phyloP scores from a whole-genome alignment of 768 basidiomycete genomes.

The Pleurotus ostreatus region DNA sequence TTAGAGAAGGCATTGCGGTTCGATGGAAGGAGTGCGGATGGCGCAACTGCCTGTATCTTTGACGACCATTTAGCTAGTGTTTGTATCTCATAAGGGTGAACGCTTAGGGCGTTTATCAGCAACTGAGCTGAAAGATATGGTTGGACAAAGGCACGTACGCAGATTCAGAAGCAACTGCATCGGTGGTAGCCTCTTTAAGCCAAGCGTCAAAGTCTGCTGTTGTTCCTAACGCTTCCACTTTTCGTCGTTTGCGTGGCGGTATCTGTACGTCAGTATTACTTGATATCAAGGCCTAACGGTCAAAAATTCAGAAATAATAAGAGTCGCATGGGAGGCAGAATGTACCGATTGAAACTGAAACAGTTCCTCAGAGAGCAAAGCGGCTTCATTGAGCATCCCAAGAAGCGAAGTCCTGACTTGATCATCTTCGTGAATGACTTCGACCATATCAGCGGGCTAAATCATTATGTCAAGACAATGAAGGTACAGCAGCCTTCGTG shows the following conservation, averaged over 20 bases:
- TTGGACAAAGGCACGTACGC: conserved; percentile 32
- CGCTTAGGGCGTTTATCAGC: conserved; percentile 32
- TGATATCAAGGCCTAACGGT: conserved; percentile 36
- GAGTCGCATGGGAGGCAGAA: conserved; percentile 3
- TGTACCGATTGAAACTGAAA: conserved; percentile 65
- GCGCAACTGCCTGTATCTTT: conserved; percentile 91
- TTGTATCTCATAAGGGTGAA: conserved; percentile 67
- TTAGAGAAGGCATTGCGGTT: conserved; percentile 69
- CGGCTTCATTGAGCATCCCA: conserved; percentile 58
- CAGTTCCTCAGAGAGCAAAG: conserved; percentile 60
- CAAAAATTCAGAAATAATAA: background rate
- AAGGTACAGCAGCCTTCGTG: conserved; percentile 9
- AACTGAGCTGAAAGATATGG: background rate
- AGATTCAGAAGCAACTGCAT: conserved; percentile 44
- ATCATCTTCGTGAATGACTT: conserved; percentile 27
- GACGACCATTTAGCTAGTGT: conserved; percentile 93
- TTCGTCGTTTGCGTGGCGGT: conserved; percentile 58
- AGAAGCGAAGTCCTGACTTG: conserved; percentile 41
- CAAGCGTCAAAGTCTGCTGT: conserved; percentile 27
- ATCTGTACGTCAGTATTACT: conserved; percentile 42
- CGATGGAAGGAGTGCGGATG: conserved; percentile 66
- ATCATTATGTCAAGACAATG: conserved; percentile 10
- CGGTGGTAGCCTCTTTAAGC: conserved; percentile 39
- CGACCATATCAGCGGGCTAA: conserved; percentile 31
- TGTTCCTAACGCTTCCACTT: conserved; percentile 25